Base-by-base conservation (phyloP, 1,139 yeast species). In the Lodderomyces jiufengensis region DNA sequence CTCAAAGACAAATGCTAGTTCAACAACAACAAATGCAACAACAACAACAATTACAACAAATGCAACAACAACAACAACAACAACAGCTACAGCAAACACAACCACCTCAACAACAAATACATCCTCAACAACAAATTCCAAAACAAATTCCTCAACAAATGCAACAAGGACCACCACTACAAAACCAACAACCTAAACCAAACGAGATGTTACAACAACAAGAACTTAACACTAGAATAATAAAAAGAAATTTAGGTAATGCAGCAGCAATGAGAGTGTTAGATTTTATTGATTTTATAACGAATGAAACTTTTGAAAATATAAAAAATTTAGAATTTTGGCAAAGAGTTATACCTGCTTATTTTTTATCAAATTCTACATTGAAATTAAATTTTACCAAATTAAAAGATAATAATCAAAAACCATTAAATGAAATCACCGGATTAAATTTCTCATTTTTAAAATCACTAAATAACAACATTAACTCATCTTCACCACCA, bases 211-310 rank as follows among this genome's bases (percentile, higher is more conserved):
- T 30, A 11, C 27, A 26, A 9, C 68, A 61, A 38, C 61, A 55
- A 37, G 71, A 66, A 34, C 38, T 63, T 8, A 65, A 66, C 39
- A 54, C 66, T 5, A 56, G 66, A 33, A 55, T 67, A 11, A 55
- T 64, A 42, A 66, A 65, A 41, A 49, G 73, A 20, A 68, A 67
- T 42, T 41, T 67, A 33, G 75, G 74, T 3, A 69, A 68, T 51
- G 70, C 74, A n/a, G 73, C 66, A 10, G 66, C 62, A 23, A 54
- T 70, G 46, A 51, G 73, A 25, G 50, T 68, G 8, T 53, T 66
- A 30, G 70, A 66, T 38, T 50, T 66, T 15, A 49, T 66, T 13
- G 73, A 66, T 29, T 66, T 60, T 38, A 51, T 66, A 3, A 52
- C 61, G n/a, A 55, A 51, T 36, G 74, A 69, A 39, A 49, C 57